Base-by-base conservation (phyloP, 345 rosid species). In the Corymbia maculata region DNA sequence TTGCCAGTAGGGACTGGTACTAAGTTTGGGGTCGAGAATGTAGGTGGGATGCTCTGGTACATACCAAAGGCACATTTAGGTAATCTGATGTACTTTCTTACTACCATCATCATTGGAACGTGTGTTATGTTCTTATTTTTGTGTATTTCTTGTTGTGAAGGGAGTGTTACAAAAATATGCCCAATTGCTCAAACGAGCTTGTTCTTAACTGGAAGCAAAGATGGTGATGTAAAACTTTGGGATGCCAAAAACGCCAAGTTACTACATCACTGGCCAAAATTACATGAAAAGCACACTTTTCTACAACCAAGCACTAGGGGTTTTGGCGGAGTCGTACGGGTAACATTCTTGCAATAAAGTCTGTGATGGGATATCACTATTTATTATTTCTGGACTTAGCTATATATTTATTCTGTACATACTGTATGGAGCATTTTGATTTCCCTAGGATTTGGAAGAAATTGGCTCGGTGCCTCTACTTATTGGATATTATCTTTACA, bases 181-280 rank as follows among this genome's bases (percentile, higher is more conserved):
- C 93, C 95, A 51, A 93, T 97, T 88, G 97, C 99, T 21, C 90
- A 91, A 79, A 97, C 98, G 68, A 96, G 99, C 89, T 93, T 97
- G 94, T 97, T 96, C 93, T 91, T 96, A 89, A 97, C 98, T 0
- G 99, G 98, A 92, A 95, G 99, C 92, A 97, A 97, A 92, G 99
- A 97, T 89, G 99, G 99, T 89, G 98, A 97, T n/a, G 94, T 97
- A 45, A 97, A 95, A 91, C 98, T 97, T 53, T 97, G 99, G 99
- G 99, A 97, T 91, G 98, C 98, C 49, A 96, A 96, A 90, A 94
- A 93, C 86, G 96, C 98, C 66, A 93, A 91, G 90, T 85, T 97
- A 88, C 92, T 96, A 88, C 92, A 93, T 91, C 98, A 96, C 87
- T 97, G 98, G 99, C 91, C 98, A 80, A 96, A 95, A 92, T 89